phyloP scores from a whole-genome alignment of 169 alveolate genomes.

The Neospora caninum region DNA sequence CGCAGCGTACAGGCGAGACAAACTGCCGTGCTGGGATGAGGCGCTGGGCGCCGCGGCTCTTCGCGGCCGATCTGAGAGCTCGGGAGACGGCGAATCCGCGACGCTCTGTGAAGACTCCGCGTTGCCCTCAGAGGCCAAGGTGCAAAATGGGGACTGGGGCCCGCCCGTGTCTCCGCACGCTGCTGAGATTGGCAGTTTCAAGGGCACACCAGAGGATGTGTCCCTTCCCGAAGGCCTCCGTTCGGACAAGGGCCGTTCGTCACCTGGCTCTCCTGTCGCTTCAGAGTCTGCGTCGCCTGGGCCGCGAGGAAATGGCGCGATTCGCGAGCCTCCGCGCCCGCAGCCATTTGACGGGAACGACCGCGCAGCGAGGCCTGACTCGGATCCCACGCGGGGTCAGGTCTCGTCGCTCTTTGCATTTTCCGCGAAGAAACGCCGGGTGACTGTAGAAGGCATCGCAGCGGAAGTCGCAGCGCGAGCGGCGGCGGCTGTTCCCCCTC shows the following conservation, averaged over 20 bases:
- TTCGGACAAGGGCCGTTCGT: too few species aligned
- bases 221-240: too few species aligned
- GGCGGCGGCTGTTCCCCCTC: slow-evolving; percentile 19
- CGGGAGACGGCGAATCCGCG: neutral
- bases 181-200: too few species aligned
- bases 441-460: neutral
- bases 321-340: too few species aligned
- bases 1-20: neutral
- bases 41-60: neutral
- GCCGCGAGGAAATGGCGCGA: too few species aligned
- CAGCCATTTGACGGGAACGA: neutral
- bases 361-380: neutral
- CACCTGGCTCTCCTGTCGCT: too few species aligned
- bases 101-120: too few species aligned
- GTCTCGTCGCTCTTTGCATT: neutral
- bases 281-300: too few species aligned
- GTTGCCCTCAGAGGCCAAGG: too few species aligned
- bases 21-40: neutral
- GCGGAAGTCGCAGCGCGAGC: slow-evolving; percentile 13
- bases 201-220: too few species aligned
- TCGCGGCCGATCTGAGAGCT: neutral
- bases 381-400: neutral
- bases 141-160: too few species aligned
- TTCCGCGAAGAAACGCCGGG: neutral
- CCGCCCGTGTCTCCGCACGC: too few species aligned